phyloP scores from a whole-genome alignment of 164 flowering plant species.

The Vitis amurensis region DNA sequence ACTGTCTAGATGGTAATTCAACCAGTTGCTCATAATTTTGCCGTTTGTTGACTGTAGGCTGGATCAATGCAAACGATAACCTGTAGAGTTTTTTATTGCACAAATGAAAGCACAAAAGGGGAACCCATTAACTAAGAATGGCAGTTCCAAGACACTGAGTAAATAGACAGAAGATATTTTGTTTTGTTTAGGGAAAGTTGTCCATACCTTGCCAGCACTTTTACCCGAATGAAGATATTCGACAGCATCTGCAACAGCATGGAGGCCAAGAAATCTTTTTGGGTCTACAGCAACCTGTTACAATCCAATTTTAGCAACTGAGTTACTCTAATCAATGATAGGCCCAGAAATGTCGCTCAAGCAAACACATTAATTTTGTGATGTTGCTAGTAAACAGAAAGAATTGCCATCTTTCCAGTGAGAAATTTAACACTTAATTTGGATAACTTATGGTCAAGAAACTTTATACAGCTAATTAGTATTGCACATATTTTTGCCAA shows the following conservation, averaged over 20 bases:
- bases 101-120: neutral
- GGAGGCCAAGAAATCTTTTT: constrained; percentile 66
- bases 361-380: too few relatives aligned
- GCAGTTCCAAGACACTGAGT: neutral
- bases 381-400: too few relatives aligned
- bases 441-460: too few relatives aligned
- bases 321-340: neutral
- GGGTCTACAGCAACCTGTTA: constrained; percentile 76
- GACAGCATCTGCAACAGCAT: constrained; percentile 90
- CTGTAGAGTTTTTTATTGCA: constrained; percentile 33
- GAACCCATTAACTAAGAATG: too few relatives aligned
- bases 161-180: neutral
- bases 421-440: too few relatives aligned
- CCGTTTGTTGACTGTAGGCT: constrained; percentile 38
- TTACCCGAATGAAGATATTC: constrained; percentile 97
- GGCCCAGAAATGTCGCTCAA: too few relatives aligned
- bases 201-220: constrained; percentile 89
- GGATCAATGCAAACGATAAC: constrained; percentile 95
- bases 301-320: neutral
- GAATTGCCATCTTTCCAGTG: too few relatives aligned
- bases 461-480: too few relatives aligned
- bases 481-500: too few relatives aligned
- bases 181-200: neutral
- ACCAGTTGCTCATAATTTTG: constrained; percentile 51
- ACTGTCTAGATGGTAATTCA: neutral